phyloP scores from a whole-genome alignment of 1,284 basidiomycete genomes.

The Tremellales sp. region DNA sequence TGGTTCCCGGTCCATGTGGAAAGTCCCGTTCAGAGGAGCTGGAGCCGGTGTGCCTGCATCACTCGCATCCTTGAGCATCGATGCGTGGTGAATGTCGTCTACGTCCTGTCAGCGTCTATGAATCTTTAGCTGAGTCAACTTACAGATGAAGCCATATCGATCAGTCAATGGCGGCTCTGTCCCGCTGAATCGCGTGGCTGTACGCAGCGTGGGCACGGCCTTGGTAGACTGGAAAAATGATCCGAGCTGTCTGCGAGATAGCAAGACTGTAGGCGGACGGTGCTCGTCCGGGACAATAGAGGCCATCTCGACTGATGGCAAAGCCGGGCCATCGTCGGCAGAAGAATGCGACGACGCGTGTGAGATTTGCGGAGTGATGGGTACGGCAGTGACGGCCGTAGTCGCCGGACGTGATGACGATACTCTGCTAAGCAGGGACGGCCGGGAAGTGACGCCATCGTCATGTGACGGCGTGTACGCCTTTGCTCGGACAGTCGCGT shows the following conservation, averaged over 20 bases:
- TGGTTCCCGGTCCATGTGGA: slow-evolving; percentile 11
- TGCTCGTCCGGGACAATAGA: slow-evolving; percentile 80
- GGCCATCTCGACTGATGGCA: slow-evolving; percentile 69
- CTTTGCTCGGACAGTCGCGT: slow-evolving; percentile 25
- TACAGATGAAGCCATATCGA: slow-evolving; percentile 90
- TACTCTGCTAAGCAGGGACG: slow-evolving; percentile 46
- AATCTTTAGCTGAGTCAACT: slow-evolving; percentile 46
- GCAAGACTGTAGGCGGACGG: slow-evolving; percentile 67
- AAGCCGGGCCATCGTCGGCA: slow-evolving; percentile 28
- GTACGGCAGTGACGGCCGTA: slow-evolving; percentile 15
- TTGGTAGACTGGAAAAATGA: slow-evolving; percentile 36
- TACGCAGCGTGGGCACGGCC: slow-evolving; percentile 40
- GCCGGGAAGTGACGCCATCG: slow-evolving; percentile 19
- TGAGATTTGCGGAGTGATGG: slow-evolving; percentile 2
- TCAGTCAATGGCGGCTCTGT: slow-evolving; percentile 72
- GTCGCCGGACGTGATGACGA: slow-evolving; percentile 32
- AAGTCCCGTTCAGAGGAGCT: slow-evolving; percentile 36
- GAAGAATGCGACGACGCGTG: slow-evolving; percentile 6
- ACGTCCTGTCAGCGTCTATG: slow-evolving; percentile 28
- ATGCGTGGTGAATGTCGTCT: slow-evolving; percentile 77
- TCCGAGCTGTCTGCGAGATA: slow-evolving; percentile 41
- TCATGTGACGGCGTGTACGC: slow-evolving; percentile 35
- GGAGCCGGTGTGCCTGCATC: slow-evolving; percentile 39
- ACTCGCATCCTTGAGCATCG: slow-evolving; percentile 66
- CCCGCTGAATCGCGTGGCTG: slow-evolving; percentile 53